Percentiles rank a stretch among this genome's conserved stretches.
Conservation (phyloP, 768 basidiomycete genomes). For the Mycena polygramma region DNA sequence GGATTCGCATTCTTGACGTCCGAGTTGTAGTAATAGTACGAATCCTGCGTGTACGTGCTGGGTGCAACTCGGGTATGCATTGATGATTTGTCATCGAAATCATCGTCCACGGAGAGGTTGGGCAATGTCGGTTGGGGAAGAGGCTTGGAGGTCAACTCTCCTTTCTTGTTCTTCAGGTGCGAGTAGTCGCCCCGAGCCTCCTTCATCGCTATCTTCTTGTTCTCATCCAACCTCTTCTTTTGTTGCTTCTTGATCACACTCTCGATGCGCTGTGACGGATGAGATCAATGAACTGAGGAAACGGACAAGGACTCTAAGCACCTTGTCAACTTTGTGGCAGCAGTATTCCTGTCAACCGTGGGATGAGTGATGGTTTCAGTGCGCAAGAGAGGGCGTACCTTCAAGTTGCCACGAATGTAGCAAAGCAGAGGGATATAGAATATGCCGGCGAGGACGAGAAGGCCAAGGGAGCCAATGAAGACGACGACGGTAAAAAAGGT, state of each 20-base stretch:
- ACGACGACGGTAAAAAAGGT: conserved; percentile 92
- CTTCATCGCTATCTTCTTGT: conserved; percentile 86
- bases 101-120: conserved; percentile 89
- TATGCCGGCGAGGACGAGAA: conserved; percentile 87
- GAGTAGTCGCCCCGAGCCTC: conserved; percentile 93
- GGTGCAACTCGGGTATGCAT: conserved; percentile 68
- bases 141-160: conserved; percentile 82
- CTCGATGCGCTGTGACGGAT: conserved; percentile 79
- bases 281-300: conserved; percentile 27
- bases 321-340: conserved; percentile 99
- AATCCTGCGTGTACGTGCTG: conserved; percentile 64
- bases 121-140: conserved; percentile 96
- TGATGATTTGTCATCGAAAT: conserved; percentile 70
- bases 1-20: conserved; percentile 66
- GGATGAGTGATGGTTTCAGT: conserved; percentile 3
- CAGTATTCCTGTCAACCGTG: conserved; percentile 82
- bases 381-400: conserved; percentile 61
- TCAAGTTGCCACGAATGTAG: conserved; percentile 97
- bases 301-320: conserved; percentile 43
- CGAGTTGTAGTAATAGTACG: conserved; percentile 68
- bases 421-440: conserved; percentile 95
- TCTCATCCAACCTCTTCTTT: conserved; percentile 86
- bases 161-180: conserved; percentile 94
- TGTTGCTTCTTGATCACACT: conserved; percentile 94
- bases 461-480: conserved; percentile 85